These are phyloP conservation scores for Candida nonsorbophila DNA, from an alignment of 805 yeast genomes.

Conservation along the genomic window DNA sequence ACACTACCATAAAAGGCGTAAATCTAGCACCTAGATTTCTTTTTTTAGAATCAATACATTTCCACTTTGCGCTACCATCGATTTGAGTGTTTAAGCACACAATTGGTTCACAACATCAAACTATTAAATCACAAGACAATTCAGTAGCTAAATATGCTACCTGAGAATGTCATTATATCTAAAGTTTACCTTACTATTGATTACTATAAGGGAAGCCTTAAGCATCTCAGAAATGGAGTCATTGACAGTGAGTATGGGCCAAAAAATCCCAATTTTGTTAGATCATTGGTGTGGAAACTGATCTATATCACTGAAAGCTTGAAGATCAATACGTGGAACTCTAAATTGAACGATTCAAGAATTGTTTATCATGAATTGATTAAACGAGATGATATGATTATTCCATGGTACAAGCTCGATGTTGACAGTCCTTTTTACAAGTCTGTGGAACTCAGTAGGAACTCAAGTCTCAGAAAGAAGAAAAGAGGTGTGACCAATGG, in stretches of 20 bases:
- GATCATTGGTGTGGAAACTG: constrained; percentile 34
- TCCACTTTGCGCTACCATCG: too few species aligned
- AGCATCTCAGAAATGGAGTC: constrained; percentile 20
- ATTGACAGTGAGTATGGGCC: constrained; percentile 23
- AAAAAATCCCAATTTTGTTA: constrained; percentile 14
- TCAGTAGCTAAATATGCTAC: too few species aligned
- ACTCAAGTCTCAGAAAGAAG: constrained; percentile 7
- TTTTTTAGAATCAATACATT: too few species aligned
- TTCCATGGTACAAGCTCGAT: constrained; percentile 34
- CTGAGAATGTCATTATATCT: constrained; percentile 32
- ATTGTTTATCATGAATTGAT: constrained; percentile 29
- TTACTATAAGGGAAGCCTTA: constrained; percentile 26
- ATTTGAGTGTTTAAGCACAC: too few species aligned
- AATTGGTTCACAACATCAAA: too few species aligned
- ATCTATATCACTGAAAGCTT: constrained; percentile 31
- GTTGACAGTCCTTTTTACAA: constrained; percentile 23
- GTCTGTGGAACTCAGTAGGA: constrained; percentile 9
- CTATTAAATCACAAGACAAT: too few species aligned
- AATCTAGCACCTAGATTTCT: too few species aligned
- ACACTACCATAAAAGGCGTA: too few species aligned
- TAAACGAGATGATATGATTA: constrained; percentile 20
- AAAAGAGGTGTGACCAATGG: constrained; percentile 1
- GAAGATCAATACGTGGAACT: constrained; percentile 28
- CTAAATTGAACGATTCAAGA: constrained; percentile 21
- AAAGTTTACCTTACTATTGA: constrained; percentile 31